These are phyloP conservation scores for Claviceps monticola DNA, from an alignment of 2,329 filamentous ascomycete species.

Conservation along the genomic window DNA sequence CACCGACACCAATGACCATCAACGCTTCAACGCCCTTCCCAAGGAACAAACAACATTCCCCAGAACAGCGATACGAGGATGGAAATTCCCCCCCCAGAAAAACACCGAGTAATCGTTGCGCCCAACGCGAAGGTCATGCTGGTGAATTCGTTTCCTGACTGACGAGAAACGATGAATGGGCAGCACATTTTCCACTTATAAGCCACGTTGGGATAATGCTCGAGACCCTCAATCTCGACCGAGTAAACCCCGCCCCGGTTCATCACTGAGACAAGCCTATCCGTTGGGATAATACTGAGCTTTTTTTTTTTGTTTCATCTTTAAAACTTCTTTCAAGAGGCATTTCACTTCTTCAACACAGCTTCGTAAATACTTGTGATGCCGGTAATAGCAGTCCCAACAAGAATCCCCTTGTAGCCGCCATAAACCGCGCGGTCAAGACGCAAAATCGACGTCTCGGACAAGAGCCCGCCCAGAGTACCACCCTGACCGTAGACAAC, in stretches of 20 bases:
- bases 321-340: not conserved
- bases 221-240: too few relatives aligned
- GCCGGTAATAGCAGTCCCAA: conserved; percentile 53
- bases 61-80: too few relatives aligned
- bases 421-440: conserved; percentile 57
- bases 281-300: not conserved
- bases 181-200: too few relatives aligned
- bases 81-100: too few relatives aligned
- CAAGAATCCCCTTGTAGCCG: conserved; percentile 55
- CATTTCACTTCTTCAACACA: conserved; percentile 49
- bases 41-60: not conserved
- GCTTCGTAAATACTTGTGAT: conserved; percentile 66
- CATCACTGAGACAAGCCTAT: too few relatives aligned
- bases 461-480: conserved; percentile 48
- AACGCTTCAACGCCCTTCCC: conserved; percentile 18
- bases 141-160: too few relatives aligned
- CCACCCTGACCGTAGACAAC: conserved; percentile 61
- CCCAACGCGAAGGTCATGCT: too few relatives aligned
- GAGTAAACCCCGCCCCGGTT: too few relatives aligned
- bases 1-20: conserved; percentile 20
- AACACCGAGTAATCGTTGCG: too few relatives aligned
- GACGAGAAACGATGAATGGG: too few relatives aligned
- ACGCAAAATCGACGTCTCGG: conserved; percentile 42
- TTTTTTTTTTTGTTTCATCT: not conserved
- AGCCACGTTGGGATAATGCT: too few relatives aligned